Conservation (phyloP, 1,284 basidiomycete genomes). For the Ceratobasidium papillatum region DNA sequence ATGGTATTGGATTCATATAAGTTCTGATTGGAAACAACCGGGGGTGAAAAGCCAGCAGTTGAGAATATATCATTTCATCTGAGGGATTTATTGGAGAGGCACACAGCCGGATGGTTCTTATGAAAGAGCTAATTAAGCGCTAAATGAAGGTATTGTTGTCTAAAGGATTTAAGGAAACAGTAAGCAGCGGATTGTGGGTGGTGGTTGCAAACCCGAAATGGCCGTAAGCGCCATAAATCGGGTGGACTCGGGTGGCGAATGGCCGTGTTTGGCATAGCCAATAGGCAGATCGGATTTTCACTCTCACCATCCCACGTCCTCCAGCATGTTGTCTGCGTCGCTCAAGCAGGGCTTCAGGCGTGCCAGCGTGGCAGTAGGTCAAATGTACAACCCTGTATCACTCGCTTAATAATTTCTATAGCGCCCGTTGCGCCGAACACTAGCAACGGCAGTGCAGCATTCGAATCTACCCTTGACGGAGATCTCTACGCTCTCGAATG, state of each 20-base stretch:
- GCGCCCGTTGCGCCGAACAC: slow-evolving; percentile 26
- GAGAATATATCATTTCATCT: too few relatives aligned
- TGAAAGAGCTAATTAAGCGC: too few relatives aligned
- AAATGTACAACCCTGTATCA: not conserved
- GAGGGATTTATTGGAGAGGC: too few relatives aligned
- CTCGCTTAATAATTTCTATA: not conserved
- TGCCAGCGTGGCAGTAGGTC: slow-evolving; percentile 30
- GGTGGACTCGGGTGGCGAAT: slow-evolving; percentile 39
- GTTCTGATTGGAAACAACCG: too few relatives aligned
- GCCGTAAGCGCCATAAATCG: slow-evolving; percentile 5
- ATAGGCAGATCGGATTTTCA: slow-evolving; percentile 40
- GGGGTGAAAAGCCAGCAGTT: too few relatives aligned
- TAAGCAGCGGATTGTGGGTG: too few relatives aligned
- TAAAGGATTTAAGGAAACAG: too few relatives aligned
- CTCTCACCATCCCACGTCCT: slow-evolving; percentile 40
- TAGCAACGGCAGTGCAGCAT: slow-evolving; percentile 35
- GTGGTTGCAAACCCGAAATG: too few relatives aligned
- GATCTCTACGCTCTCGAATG: slow-evolving; percentile 89
- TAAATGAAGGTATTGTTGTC: too few relatives aligned
- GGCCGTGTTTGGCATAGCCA: slow-evolving; percentile 32
- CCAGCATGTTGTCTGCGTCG: slow-evolving; percentile 40
- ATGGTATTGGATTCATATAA: too few relatives aligned
- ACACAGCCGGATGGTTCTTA: too few relatives aligned
- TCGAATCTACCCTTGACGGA: slow-evolving; percentile 72
- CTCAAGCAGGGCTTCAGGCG: slow-evolving; percentile 38